Base-by-base conservation (phyloP, 2,329 filamentous ascomycete species). In the Blastomyces silverae region DNA sequence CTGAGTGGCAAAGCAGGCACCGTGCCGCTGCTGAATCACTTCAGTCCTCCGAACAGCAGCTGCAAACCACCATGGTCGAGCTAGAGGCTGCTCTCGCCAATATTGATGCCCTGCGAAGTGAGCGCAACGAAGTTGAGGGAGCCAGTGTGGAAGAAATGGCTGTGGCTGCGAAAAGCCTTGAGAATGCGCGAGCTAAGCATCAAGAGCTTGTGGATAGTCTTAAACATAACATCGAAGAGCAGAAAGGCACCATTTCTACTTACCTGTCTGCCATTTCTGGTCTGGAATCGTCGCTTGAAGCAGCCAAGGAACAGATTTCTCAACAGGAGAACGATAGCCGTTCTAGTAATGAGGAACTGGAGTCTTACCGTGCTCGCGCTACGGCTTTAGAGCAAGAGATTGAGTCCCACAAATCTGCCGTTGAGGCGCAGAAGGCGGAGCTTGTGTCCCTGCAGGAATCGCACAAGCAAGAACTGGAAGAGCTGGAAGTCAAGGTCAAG, bases 141-240 rank as follows among this genome's bases (percentile, higher is more conserved):
- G 67, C 70, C 3, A 71, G 71, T 25, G 69, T 71, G 0, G 67
- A 70, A 55, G 74, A 76, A n/a, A 76, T 73, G 66, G 77, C 75
- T 22, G 72, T 70, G 10, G 66, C 80, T 25, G 78, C 81, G 13
- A 78, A 79, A 62, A 76, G 80, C 17, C 75, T 84, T 31, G 78
- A 82, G 39, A 77, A 76, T 64, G 83, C 85, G 66, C 79, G 83
- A 46, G 75, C 76, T 52, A 82, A 84, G 72, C 86, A 90, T 66
- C 79, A 87, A 65, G 81, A 84, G 46, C 78, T 87, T 59, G 79
- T 90, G 44, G 79, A 81, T 46, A 81, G 81, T 56, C 78, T 97
- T 53, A 89, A 89, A 67, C 82, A 79, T 66, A 88, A 96, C 73
- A 88, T 97, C 63, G 87, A 92, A 62, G 87, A 91, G 73, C 92